Conservation (phyloP, 192 early-diverging fungal genomes). For the Coemansia sp. region DNA sequence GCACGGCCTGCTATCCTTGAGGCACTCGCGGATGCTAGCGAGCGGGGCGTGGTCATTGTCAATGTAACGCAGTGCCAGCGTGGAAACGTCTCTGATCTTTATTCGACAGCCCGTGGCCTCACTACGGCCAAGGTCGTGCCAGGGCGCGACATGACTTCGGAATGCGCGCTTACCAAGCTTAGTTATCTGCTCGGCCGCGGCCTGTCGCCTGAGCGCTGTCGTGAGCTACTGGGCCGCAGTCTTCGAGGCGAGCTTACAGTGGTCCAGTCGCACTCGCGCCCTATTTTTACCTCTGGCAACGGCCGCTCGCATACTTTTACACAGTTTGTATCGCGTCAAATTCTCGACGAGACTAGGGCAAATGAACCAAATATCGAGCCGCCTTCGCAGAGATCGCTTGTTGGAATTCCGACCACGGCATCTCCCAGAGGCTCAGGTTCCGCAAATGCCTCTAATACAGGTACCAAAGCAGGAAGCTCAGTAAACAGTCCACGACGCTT, state of each 20-base stretch:
- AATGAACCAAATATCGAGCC: constrained; percentile 45
- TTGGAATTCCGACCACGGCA: background rate
- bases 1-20: constrained; percentile 82
- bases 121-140: constrained; percentile 79
- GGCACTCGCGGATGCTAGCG: constrained; percentile 81
- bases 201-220: constrained; percentile 66
- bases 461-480: background rate
- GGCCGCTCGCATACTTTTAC: constrained; percentile 44
- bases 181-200: constrained; percentile 83
- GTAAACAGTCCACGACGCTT: background rate
- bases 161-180: constrained; percentile 95
- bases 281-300: constrained; percentile 41
- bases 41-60: constrained; percentile 93
- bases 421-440: background rate
- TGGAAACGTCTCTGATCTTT: constrained; percentile 86
- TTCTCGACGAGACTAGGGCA: constrained; percentile 46
- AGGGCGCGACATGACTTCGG: constrained; percentile 93
- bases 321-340: constrained; percentile 53
- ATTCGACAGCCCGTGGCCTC: constrained; percentile 87
- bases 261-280: constrained; percentile 42
- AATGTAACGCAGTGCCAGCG: constrained; percentile 87
- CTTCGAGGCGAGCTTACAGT: constrained; percentile 91
- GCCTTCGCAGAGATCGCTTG: constrained; percentile 1
- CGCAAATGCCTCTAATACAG: background rate
- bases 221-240: constrained; percentile 77